phyloP scores from a whole-genome alignment of 176 grass and related monocot species.

The Cocos nucifera region DNA sequence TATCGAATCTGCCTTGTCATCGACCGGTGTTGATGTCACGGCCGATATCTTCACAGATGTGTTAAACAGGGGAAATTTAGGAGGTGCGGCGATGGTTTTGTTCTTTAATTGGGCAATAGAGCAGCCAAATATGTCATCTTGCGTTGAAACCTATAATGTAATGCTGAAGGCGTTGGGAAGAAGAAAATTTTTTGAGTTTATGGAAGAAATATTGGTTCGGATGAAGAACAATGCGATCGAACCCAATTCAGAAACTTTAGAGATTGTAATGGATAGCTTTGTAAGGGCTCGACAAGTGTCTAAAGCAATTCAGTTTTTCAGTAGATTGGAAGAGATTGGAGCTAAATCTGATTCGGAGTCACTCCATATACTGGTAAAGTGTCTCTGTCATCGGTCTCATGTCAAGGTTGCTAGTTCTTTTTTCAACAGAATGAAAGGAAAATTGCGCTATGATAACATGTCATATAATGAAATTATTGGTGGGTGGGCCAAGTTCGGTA shows the following conservation, averaged over 20 bases:
- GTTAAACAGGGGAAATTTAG: constrained; percentile 36
- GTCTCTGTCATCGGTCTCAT: constrained; percentile 58
- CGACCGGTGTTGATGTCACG: too few relatives aligned
- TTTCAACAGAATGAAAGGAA: constrained; percentile 27
- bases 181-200: constrained; percentile 57
- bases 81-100: too few relatives aligned
- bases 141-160: not conserved
- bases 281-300: constrained; percentile 50
- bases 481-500: constrained; percentile 72
- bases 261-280: constrained; percentile 58
- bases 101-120: constrained; percentile 8
- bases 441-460: constrained; percentile 27
- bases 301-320: constrained; percentile 45
- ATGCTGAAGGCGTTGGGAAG: constrained; percentile 27
- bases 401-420: constrained; percentile 42
- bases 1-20: constrained; percentile 18
- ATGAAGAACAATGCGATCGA: constrained; percentile 32
- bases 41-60: constrained; percentile 43
- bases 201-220: constrained; percentile 29
- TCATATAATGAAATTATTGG: constrained; percentile 61
- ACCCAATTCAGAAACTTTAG: constrained; percentile 42
- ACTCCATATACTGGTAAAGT: constrained; percentile 42
- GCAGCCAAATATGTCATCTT: constrained; percentile 24
- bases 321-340: constrained; percentile 43
- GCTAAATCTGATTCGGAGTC: constrained; percentile 25